Percentiles rank a stretch among this genome's conserved stretches.
phyloP scores from a whole-genome alignment of 305 asterid species.

The Solanum aculeatissimum region DNA sequence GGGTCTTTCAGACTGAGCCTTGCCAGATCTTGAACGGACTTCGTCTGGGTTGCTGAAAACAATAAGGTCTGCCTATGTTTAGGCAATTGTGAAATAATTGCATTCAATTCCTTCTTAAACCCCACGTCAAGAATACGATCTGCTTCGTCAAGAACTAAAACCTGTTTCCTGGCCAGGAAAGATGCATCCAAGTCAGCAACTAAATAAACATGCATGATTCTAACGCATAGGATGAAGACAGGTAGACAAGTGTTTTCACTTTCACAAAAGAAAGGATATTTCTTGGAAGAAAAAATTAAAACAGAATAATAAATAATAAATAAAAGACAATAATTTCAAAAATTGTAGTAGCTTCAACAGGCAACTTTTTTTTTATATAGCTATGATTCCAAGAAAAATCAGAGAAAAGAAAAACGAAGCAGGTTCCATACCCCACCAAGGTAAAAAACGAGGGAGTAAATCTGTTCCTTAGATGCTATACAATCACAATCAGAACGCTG shows the following conservation, averaged over 20 bases:
- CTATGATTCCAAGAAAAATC: neutral
- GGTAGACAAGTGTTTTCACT: neutral
- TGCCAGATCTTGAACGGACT: conserved; percentile 92
- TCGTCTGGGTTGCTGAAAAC: conserved; percentile 97
- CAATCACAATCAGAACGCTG: neutral
- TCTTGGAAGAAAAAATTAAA: neutral
- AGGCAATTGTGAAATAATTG: conserved; percentile 90
- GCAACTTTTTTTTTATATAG: neutral
- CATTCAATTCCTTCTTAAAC: conserved; percentile 74
- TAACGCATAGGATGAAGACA: neutral
- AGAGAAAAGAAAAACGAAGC: neutral
- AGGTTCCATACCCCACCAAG: neutral
- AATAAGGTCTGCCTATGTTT: conserved; percentile 73
- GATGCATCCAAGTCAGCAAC: conserved; percentile 14
- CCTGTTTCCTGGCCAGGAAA: conserved; percentile 57
- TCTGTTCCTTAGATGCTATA: neutral
- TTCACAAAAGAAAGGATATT: neutral
- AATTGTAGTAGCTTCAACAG: neutral
- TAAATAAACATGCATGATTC: neutral
- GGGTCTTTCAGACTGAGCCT: conserved; percentile 97
- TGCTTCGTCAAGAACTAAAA: conserved; percentile 95
- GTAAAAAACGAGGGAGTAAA: neutral
- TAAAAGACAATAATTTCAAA: neutral
- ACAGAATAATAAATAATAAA: neutral
- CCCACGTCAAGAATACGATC: conserved; percentile 92